A percentile compares a stretch with the other conserved stretches of the same genome.
phyloP scores from a whole-genome alignment of 371 early-diverging fungal genomes.

The Apophysomyces ossiformis region DNA sequence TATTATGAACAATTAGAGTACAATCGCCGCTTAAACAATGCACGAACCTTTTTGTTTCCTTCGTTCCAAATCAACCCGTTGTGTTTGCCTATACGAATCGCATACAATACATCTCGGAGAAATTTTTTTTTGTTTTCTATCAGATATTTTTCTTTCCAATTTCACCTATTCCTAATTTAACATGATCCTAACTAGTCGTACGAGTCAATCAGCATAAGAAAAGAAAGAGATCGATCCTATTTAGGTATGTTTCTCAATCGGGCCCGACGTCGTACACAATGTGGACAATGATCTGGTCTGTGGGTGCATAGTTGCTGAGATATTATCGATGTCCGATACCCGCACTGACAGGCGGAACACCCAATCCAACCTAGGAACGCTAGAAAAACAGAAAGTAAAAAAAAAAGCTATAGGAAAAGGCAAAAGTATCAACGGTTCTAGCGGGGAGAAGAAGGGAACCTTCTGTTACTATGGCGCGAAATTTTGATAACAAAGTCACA shows the following conservation, averaged over 20 bases:
- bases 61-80: neutral
- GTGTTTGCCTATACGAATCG: neutral
- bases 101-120: neutral
- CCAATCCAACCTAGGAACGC: no score
- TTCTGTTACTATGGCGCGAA: no score
- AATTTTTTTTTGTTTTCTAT: neutral
- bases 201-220: no score
- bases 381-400: neutral
- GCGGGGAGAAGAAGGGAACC: no score
- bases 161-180: no score
- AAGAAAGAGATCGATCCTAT: neutral
- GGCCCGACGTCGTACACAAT: slow-evolving; percentile 9
- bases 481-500: no score
- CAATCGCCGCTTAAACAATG: slow-evolving; percentile 6
- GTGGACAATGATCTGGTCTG: slow-evolving; percentile 10
- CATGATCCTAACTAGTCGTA: no score
- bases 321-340: neutral
- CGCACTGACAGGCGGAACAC: neutral
- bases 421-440: no score
- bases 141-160: no score
- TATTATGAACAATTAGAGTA: neutral
- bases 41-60: neutral
- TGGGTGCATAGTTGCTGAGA: slow-evolving; percentile 4
- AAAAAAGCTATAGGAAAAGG: no score
- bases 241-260: neutral